These are phyloP conservation scores for Dichotomopilus funicola DNA, from an alignment of 2,329 filamentous ascomycete species.

Conservation along the genomic window DNA sequence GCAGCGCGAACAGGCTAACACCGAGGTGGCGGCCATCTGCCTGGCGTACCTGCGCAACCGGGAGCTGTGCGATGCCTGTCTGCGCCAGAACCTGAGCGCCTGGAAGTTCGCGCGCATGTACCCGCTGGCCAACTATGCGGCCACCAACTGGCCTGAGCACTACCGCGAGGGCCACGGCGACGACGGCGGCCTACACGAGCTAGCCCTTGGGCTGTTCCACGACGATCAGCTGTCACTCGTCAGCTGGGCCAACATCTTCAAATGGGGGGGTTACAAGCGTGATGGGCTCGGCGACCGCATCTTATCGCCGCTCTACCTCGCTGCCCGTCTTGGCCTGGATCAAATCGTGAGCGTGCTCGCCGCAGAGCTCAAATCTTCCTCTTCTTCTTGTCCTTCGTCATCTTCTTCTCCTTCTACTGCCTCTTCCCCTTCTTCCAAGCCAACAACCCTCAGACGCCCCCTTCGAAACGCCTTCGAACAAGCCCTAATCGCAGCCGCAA, in stretches of 20 bases:
- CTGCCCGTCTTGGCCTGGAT: neutral
- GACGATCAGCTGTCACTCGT: neutral
- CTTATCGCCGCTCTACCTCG: neutral
- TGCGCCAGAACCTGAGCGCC: neutral
- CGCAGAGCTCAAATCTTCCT: neutral
- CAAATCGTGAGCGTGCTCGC: neutral
- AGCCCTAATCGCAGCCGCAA: neutral
- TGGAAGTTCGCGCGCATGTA: neutral
- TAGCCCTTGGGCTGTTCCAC: neutral
- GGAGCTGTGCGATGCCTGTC: neutral
- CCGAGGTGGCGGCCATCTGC: neutral
- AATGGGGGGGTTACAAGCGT: neutral
- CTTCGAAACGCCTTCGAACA: neutral
- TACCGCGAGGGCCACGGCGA: neutral
- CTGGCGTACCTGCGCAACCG: conserved; percentile 16
- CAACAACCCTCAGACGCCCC: too few species aligned
- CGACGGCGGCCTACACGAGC: neutral
- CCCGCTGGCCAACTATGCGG: neutral
- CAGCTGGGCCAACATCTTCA: neutral
- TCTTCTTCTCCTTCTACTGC: too few species aligned
- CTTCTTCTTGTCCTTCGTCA: too few species aligned
- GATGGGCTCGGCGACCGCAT: neutral
- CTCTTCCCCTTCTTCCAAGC: too few species aligned
- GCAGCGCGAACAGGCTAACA: neutral
- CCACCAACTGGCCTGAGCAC: neutral